Evolutionary conservation across 352 stramenopile species (phyloP).

Genomic region (Phytophthora crassamura): DNA sequence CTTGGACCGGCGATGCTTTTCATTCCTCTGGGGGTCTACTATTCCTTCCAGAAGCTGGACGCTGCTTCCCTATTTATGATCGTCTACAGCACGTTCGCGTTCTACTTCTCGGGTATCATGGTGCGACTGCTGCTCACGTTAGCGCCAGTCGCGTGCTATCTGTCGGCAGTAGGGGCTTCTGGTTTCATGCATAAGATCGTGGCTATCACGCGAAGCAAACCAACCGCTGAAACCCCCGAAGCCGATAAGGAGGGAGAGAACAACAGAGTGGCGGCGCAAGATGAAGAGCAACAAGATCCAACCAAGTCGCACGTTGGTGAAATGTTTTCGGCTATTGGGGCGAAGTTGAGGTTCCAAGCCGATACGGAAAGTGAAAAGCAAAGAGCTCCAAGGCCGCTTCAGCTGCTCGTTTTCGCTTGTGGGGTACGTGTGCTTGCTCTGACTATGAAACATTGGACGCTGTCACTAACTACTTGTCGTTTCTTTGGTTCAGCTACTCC

Average conservation of each 20-base stretch:
- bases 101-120: conserved; percentile 95
- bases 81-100: conserved; percentile 91
- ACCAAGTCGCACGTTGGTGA: conserved; percentile 31
- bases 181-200: conserved; percentile 59
- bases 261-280: not conserved
- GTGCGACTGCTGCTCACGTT: conserved; percentile 93
- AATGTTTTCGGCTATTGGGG: conserved; percentile 36
- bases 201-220: conserved; percentile 21
- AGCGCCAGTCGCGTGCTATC: conserved; percentile 89
- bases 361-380: conserved; percentile 18
- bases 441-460: not conserved
- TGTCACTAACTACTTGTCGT: conserved; percentile 3
- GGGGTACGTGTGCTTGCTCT: conserved; percentile 45
- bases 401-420: conserved; percentile 63
- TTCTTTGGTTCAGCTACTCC: conserved; percentile 50
- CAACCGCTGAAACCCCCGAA: conserved; percentile 7
- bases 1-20: conserved; percentile 90
- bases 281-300: conserved; percentile 31
- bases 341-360: conserved; percentile 43
- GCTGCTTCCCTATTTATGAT: conserved; percentile 91
- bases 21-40: conserved; percentile 90
- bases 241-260: not conserved
- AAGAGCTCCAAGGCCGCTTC: conserved; percentile 25
- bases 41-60: conserved; percentile 79
- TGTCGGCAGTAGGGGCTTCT: conserved; percentile 87